Percentiles rank a stretch among this genome's conserved stretches.
Conservation (phyloP, 164 flowering plant species). For the Vitis riparia region DNA sequence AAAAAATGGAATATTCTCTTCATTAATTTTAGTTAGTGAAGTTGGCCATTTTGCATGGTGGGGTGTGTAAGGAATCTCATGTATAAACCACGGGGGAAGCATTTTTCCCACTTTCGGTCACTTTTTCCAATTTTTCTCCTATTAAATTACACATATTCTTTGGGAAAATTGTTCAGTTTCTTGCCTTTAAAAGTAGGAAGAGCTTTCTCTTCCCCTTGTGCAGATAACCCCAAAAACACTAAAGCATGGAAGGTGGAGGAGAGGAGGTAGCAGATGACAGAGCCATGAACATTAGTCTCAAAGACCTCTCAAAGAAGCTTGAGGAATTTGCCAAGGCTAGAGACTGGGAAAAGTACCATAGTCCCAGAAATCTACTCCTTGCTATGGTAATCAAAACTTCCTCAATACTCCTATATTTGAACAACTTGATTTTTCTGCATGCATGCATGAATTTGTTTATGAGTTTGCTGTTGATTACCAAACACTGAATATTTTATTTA, state of each 20-base stretch:
- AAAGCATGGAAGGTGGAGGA: slow-evolving; percentile 20
- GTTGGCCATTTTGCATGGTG: slow-evolving; percentile 34
- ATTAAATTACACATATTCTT: not conserved
- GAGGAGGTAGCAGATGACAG: slow-evolving; percentile 10
- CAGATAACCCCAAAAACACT: not conserved
- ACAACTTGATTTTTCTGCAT: no score
- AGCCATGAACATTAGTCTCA: slow-evolving; percentile 41
- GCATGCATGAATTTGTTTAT: no score
- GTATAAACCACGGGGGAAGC: slow-evolving; percentile 15
- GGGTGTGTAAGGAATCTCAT: slow-evolving; percentile 21
- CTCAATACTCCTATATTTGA: not conserved
- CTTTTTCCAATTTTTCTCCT: not conserved
- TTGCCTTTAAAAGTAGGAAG: slow-evolving; percentile 6
- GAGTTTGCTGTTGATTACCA: no score
- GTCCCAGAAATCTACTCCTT: slow-evolving; percentile 72
- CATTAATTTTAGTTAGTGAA: slow-evolving; percentile 2
- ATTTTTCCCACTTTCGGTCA: slow-evolving; percentile 2
- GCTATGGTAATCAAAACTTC: slow-evolving; percentile 50
- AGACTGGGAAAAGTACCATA: slow-evolving; percentile 71
- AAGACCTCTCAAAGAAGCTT: slow-evolving; percentile 52
- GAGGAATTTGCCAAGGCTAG: slow-evolving; percentile 67
- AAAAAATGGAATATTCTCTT: slow-evolving; percentile 14
- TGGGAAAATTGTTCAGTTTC: not conserved
- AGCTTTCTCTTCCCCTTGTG: slow-evolving; percentile 1
- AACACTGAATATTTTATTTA: no score